phyloP scores from a whole-genome alignment of 345 rosid genomes.

The Salix purpurea region DNA sequence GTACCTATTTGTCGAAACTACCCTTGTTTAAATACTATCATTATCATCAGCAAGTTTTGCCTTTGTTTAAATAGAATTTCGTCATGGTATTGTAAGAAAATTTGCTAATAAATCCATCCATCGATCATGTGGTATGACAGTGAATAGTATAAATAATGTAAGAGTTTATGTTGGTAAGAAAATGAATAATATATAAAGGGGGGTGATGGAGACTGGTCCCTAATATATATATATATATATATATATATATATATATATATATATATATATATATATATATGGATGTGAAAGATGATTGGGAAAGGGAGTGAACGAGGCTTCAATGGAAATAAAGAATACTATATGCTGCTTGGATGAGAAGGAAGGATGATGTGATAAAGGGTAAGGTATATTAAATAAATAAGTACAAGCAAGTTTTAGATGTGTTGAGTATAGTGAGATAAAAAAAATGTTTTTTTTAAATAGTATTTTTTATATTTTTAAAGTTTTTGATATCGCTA shows the following conservation, averaged over 20 bases:
- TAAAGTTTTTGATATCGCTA: too few relatives aligned
- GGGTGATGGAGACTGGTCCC: not conserved
- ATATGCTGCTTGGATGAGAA: not conserved
- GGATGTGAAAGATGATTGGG: not conserved
- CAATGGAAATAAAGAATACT: not conserved
- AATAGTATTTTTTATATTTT: too few relatives aligned
- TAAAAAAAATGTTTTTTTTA: too few relatives aligned
- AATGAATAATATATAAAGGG: too few relatives aligned
- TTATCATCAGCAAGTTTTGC: not conserved
- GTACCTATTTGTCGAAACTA: not conserved
- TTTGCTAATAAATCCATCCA: not conserved
- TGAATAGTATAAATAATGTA: not conserved
- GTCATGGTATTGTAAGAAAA: too few relatives aligned
- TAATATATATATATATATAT: too few relatives aligned
- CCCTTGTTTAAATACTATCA: not conserved
- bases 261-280: too few relatives aligned
- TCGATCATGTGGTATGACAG: not conserved
- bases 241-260: too few relatives aligned
- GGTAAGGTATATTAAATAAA: not conserved
- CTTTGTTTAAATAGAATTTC: not conserved
- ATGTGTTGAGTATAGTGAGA: too few relatives aligned
- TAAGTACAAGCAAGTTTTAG: too few relatives aligned
- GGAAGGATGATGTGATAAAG: not conserved
- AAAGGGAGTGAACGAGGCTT: not conserved
- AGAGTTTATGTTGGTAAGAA: not conserved